Base-by-base conservation (phyloP, 2,329 filamentous ascomycete genomes). In the Ophiosphaerella narmari region DNA sequence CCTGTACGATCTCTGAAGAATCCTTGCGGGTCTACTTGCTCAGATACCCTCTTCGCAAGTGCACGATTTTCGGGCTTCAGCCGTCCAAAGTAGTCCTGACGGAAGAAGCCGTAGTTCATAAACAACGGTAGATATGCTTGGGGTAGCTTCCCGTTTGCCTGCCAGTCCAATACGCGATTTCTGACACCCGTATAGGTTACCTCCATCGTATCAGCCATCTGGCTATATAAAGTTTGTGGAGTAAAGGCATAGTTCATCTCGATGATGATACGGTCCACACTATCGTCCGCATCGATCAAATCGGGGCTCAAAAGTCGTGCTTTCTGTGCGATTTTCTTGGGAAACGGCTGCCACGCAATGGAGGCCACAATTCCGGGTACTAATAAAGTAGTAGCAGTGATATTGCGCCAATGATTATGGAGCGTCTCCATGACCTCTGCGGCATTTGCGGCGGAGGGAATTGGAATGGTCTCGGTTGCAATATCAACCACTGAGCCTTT, bases 21-120 rank as follows among this genome's bases (percentile, higher is more conserved):
- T 1, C 67, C 64, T 7, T 70, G 51, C 2, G 76, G 75, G 50
- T 78, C 77, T 46, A 77, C 75, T 31, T 63, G 62, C 40, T 71
- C 59, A 18, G 70, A 63, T 1, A 74, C 71, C n/a, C 66, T 52
- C 41, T 66, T 68, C 2, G 75, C 75, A 33, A 70, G 50, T 35
- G 71, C 66, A 16, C 59, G 53, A 43, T 50, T 67, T 52, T 60
- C 55, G 3, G 71, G 69, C 18, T 62, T 59, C 39, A 78, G 60
- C 7, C 76, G 68, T 0, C 72, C 74, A 69, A 74, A 79, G 53
- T 77, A 79, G 50, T 78, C 75, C 64, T 80, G 75, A 4, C 72
- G 59, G 43, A 62, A 73, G 52, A 78, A 75, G 0, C 74, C 72
- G 44, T 80, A 78, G 39, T 78, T 80, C 76, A 78, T 77, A 57